Percentiles rank a stretch among this genome's conserved stretches.
Conservation (phyloP, 495 filamentous ascomycete genomes). For the Echria macrotheca region DNA sequence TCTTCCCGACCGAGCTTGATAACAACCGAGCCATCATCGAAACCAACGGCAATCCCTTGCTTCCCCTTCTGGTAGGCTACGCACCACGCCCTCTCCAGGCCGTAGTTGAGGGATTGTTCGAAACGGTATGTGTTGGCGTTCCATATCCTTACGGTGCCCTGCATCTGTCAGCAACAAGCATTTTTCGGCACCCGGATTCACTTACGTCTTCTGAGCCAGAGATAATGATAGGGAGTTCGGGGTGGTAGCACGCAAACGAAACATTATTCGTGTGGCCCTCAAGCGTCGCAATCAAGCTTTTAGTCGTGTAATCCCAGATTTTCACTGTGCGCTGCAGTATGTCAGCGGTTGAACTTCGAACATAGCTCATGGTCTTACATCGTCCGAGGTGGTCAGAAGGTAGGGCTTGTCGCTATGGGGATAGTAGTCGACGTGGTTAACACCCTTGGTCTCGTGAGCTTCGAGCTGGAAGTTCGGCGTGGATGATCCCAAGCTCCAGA, state of each 20-base stretch:
- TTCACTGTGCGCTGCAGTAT: conserved; percentile 65
- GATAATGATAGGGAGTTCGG: conserved; percentile 93
- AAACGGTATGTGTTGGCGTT: conserved; percentile 94
- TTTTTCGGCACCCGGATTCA: neutral
- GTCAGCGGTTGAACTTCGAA: neutral
- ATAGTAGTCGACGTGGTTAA: conserved; percentile 97
- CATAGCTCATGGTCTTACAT: conserved; percentile 31
- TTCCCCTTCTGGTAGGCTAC: conserved; percentile 88
- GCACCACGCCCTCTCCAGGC: conserved; percentile 95
- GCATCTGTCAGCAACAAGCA: neutral
- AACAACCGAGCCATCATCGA: conserved; percentile 96
- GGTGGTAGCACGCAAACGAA: conserved; percentile 98
- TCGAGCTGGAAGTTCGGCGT: conserved; percentile 94
- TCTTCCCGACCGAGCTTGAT: conserved; percentile 97
- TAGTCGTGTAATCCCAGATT: conserved; percentile 99
- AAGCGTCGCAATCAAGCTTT: conserved; percentile 90
- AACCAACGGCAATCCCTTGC: conserved; percentile 92
- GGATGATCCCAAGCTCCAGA: conserved; percentile 89
- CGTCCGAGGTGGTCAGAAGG: conserved; percentile 92
- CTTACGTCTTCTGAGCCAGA: conserved; percentile 88
- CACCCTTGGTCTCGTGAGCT: conserved; percentile 95
- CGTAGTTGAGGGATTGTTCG: conserved; percentile 93
- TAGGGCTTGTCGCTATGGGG: conserved; percentile 96
- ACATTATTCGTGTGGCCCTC: conserved; percentile 98
- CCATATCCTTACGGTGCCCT: conserved; percentile 95